Evolutionary conservation across 805 yeast genomes (phyloP).

Genomic region (Schizosaccharomyces osmophilus): DNA sequence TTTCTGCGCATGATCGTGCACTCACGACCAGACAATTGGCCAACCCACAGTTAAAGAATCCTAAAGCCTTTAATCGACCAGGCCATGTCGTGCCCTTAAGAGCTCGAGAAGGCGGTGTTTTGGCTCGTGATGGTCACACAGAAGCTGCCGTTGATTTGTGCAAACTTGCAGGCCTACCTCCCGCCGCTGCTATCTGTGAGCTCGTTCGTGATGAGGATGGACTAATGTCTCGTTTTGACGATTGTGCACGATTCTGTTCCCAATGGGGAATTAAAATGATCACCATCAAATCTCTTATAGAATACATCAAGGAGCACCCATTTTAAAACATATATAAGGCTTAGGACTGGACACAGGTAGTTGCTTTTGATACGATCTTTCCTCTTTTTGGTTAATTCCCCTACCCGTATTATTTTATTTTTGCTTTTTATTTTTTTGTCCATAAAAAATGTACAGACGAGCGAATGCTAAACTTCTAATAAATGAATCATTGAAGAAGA

Average conservation of each 20-base stretch:
- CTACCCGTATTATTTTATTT: no score
- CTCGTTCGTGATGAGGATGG: constrained; percentile 84
- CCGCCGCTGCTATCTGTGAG: constrained; percentile 85
- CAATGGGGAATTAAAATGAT: constrained; percentile 41
- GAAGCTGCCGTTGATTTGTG: constrained; percentile 89
- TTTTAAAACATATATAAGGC: not conserved
- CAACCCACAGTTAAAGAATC: constrained; percentile 22
- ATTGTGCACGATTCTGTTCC: constrained; percentile 49
- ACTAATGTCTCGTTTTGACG: constrained; percentile 77
- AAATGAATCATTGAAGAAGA: no score
- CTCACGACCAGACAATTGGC: constrained; percentile 56
- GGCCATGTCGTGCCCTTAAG: constrained; percentile 88
- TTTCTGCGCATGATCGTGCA: constrained; percentile 82
- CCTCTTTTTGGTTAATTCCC: no score
- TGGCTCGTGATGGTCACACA: constrained; percentile 77
- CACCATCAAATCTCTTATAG: constrained; percentile 50
- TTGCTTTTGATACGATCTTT: not conserved
- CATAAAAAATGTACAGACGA: no score
- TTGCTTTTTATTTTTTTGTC: no score
- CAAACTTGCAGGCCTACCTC: constrained; percentile 46
- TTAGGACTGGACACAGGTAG: not conserved
- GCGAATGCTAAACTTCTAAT: no score
- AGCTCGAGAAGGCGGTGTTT: constrained; percentile 66
- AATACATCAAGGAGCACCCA: constrained; percentile 17
- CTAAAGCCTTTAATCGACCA: constrained; percentile 60